Conservation (phyloP, 495 filamentous ascomycete genomes). For the Hypoxylon fuscum region DNA sequence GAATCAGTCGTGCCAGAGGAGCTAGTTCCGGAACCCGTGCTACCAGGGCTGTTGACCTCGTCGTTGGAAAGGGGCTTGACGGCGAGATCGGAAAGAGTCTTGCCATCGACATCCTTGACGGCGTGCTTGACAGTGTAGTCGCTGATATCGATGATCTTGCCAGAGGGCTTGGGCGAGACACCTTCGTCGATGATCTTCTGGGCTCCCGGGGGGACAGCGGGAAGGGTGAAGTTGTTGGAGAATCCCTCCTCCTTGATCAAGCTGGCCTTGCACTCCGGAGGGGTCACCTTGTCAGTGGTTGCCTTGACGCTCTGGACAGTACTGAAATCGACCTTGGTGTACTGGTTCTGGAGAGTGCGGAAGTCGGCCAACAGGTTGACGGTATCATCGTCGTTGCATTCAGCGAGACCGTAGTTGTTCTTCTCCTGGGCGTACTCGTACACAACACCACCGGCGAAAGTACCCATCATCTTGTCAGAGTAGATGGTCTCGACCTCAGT, state of each 20-base stretch:
- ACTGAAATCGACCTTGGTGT: slow-evolving; percentile 74
- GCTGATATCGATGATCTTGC: slow-evolving; percentile 53
- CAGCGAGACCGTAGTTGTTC: slow-evolving; percentile 79
- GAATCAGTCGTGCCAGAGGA: slow-evolving; percentile 7
- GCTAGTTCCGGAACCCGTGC: slow-evolving; percentile 11
- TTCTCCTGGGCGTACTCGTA: slow-evolving; percentile 85
- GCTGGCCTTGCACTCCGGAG: slow-evolving; percentile 66
- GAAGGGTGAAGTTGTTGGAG: slow-evolving; percentile 79
- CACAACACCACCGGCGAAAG: slow-evolving; percentile 87
- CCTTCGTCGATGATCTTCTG: slow-evolving; percentile 64
- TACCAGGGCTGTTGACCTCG: slow-evolving; percentile 45
- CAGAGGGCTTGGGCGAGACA: slow-evolving; percentile 51
- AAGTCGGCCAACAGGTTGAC: slow-evolving; percentile 75
- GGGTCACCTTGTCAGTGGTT: slow-evolving; percentile 57
- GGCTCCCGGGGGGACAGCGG: slow-evolving; percentile 56
- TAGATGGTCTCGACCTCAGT: slow-evolving; percentile 85
- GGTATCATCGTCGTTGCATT: slow-evolving; percentile 70
- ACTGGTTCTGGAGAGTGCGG: slow-evolving; percentile 77
- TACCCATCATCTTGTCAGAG: slow-evolving; percentile 76
- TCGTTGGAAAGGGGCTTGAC: slow-evolving; percentile 56
- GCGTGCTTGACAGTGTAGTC: slow-evolving; percentile 52
- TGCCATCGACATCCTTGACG: slow-evolving; percentile 53
- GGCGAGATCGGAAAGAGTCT: slow-evolving; percentile 44
- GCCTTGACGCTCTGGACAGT: slow-evolving; percentile 64
- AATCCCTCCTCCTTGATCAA: slow-evolving; percentile 73